These are phyloP conservation scores for Scedosporium aurantiacum DNA, from an alignment of 2,329 filamentous ascomycete genomes.

Conservation along the genomic window DNA sequence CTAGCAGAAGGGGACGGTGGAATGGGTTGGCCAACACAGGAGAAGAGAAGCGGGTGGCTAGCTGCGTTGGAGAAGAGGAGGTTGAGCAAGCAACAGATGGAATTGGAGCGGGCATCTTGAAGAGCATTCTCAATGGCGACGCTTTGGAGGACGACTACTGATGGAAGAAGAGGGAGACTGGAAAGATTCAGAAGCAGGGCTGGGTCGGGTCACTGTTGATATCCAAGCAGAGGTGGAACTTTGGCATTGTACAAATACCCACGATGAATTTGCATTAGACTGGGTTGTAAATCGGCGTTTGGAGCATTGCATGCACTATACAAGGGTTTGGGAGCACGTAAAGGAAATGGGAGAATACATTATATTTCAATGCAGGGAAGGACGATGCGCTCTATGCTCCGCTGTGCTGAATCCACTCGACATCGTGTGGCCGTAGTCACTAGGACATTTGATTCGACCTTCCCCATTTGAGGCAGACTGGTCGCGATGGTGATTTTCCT, in stretches of 20 bases:
- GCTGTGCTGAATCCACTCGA: no score
- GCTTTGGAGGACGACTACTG: constrained; percentile 35
- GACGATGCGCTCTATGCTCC: not conserved
- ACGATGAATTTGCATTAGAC: not conserved
- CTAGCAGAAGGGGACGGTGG: constrained; percentile 57
- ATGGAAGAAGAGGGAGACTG: not conserved
- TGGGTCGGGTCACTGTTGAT: not conserved
- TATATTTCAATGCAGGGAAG: not conserved
- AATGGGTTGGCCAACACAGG: constrained; percentile 37
- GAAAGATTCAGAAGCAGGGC: not conserved
- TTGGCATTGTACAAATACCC: not conserved
- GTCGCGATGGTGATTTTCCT: no score
- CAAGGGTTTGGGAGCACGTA: not conserved
- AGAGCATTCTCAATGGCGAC: constrained; percentile 50
- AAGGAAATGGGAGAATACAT: not conserved
- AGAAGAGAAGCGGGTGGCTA: constrained; percentile 70
- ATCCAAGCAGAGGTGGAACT: not conserved
- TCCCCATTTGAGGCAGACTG: no score
- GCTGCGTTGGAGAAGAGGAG: constrained; percentile 71
- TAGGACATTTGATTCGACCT: no score
- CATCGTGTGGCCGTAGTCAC: no score
- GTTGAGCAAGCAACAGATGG: constrained; percentile 59
- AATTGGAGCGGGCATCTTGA: constrained; percentile 48
- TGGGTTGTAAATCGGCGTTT: not conserved
- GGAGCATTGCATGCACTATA: not conserved